phyloP scores from a whole-genome alignment of 78 protist genomes.

The Monocercomonoides exilis region DNA sequence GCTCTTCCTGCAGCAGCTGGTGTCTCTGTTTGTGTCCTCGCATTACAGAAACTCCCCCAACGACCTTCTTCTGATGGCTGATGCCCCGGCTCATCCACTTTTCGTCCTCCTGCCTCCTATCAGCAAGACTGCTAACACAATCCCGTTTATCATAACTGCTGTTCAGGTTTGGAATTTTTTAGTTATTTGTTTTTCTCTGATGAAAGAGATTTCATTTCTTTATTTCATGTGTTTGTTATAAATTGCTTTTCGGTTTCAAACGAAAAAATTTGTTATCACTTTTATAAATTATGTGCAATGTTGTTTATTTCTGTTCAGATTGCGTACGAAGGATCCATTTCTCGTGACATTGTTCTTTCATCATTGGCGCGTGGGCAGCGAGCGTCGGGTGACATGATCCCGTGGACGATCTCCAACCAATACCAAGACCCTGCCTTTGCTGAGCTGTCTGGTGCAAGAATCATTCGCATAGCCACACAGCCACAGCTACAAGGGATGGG shows the following conservation, averaged over 20 bases:
- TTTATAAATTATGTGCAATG: background rate
- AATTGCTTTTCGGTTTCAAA: too few relatives aligned
- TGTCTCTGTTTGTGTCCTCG: constrained; percentile 84
- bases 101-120: constrained; percentile 83
- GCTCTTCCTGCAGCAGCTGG: constrained; percentile 72
- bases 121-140: background rate
- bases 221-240: too few relatives aligned
- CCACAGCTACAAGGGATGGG: constrained; percentile 60
- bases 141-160: background rate
- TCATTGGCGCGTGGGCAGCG: constrained; percentile 60
- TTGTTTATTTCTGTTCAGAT: too few relatives aligned
- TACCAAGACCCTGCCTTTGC: constrained; percentile 81
- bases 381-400: constrained; percentile 92
- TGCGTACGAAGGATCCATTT: constrained; percentile 80
- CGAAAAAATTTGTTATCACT: too few relatives aligned
- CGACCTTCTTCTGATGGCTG: constrained; percentile 93
- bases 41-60: constrained; percentile 98
- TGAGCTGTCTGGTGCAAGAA: constrained; percentile 83
- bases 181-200: too few relatives aligned
- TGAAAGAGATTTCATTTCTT: too few relatives aligned
- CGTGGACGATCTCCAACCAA: constrained; percentile 89
- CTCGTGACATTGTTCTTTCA: constrained; percentile 36
- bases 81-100: constrained; percentile 96
- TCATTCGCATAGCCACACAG: constrained; percentile 93
- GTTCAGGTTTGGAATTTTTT: too few relatives aligned